Percentiles rank a stretch among this genome's conserved stretches.
Evolutionary conservation across 805 yeast species (phyloP).

Genomic region (Tetrapisispora taiwanensis): DNA sequence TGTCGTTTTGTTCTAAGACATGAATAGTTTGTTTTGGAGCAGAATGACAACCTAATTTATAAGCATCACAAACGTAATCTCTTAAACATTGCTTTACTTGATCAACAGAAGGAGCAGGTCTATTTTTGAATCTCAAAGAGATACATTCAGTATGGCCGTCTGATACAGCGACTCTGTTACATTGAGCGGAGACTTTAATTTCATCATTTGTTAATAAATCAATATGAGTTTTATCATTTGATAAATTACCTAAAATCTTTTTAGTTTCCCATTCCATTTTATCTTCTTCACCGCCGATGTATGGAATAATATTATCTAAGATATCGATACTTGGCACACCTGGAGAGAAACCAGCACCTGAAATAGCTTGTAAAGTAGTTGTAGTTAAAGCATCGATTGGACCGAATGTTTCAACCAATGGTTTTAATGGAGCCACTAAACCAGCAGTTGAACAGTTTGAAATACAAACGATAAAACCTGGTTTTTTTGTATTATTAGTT

Average conservation of each 20-base stretch:
- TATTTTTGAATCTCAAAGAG: constrained; percentile 67
- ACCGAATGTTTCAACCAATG: constrained; percentile 82
- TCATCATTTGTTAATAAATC: constrained; percentile 54
- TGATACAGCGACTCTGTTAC: constrained; percentile 92
- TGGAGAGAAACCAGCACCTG: constrained; percentile 97
- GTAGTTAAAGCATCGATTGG: constrained; percentile 80
- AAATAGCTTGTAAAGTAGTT: constrained; percentile 92
- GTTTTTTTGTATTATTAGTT: constrained; percentile 43
- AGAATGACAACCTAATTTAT: constrained; percentile 68
- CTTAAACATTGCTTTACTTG: constrained; percentile 60
- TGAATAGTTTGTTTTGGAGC: constrained; percentile 92
- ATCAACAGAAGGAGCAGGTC: constrained; percentile 79
- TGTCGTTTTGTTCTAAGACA: constrained; percentile 78
- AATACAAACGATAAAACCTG: constrained; percentile 87
- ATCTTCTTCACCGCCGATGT: constrained; percentile 93
- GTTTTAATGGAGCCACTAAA: constrained; percentile 89
- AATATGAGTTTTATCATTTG: constrained; percentile 44
- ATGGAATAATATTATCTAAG: constrained; percentile 89
- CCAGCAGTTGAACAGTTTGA: constrained; percentile 99
- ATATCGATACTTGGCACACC: constrained; percentile 95
- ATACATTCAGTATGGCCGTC: constrained; percentile 98
- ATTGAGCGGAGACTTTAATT: constrained; percentile 84
- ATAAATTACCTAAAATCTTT: constrained; percentile 70
- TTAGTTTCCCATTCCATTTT: constrained; percentile 98
- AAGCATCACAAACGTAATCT: constrained; percentile 77